A percentile compares a stretch with the other conserved stretches of the same genome.
Conservation (phyloP, 2,329 filamentous ascomycete genomes). For the Plectosphaerella plurivora region DNA sequence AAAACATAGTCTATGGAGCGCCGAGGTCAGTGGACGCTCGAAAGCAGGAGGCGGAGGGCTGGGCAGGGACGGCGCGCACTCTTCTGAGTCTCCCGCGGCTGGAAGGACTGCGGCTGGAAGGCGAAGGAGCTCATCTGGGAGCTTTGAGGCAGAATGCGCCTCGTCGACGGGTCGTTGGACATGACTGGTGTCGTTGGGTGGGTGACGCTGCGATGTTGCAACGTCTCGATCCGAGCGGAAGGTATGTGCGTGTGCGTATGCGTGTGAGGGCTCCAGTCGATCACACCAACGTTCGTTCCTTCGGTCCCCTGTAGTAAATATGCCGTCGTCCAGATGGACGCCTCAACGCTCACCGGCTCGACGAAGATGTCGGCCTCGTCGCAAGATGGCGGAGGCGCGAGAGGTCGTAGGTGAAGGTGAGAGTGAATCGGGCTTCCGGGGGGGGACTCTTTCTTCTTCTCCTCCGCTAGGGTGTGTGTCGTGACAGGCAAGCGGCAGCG, state of each 20-base stretch:
- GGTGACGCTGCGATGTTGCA: slow-evolving; percentile 1
- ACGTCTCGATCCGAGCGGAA: slow-evolving; percentile 4
- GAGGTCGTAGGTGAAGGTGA: neutral
- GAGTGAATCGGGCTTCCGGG: neutral
- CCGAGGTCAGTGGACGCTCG: slow-evolving; percentile 9
- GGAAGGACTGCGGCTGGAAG: slow-evolving; percentile 59
- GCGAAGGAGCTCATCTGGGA: slow-evolving; percentile 71
- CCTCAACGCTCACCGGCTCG: neutral
- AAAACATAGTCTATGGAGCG: slow-evolving; percentile 82
- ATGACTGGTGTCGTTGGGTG: slow-evolving; percentile 31
- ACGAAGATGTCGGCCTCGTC: slow-evolving; percentile 1
- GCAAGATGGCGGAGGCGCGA: neutral
- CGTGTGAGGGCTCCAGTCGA: neutral
- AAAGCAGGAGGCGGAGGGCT: slow-evolving; percentile 20
- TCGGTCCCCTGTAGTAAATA: no score
- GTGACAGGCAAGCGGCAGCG: neutral
- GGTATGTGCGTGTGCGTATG: neutral
- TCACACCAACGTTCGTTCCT: slow-evolving; percentile 4
- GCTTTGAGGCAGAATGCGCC: slow-evolving; percentile 62
- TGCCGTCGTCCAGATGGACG: neutral
- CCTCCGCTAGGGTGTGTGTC: neutral
- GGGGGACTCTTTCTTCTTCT: neutral
- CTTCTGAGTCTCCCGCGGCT: slow-evolving; percentile 70
- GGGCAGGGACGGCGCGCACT: slow-evolving; percentile 51
- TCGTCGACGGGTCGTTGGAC: slow-evolving; percentile 58